Base-by-base conservation (phyloP, 164 flowering plant genomes). In the Annona cherimola region DNA sequence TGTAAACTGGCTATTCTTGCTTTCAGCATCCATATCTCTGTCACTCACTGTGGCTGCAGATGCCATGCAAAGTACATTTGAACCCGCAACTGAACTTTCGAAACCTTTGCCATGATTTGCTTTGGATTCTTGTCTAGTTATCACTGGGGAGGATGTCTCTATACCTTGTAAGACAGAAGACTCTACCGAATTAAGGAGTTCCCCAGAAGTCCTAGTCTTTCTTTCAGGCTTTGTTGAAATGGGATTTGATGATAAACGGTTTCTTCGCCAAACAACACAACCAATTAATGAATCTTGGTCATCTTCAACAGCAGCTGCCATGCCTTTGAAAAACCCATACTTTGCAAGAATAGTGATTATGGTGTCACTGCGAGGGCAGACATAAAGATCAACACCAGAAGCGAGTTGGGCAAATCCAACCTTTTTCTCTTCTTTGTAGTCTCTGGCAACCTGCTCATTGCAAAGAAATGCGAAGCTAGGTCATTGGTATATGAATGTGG, bases 291-390 rank as follows among this genome's bases (percentile, higher is more conserved):
- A 80, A 59, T 83, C 83, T 39, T 74, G 78, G 45, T 81, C 73
- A 62, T 81, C 91, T 74, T 81, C 82, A 45, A 81, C 72, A 72
- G 84, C 85, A 72, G 84, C 85, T 16, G 80, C 78, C 86, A 77
- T 82, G 61, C 88, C 91, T 79, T 86, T 86, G 74, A 84, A 84
- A 78, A 80, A 87, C n/a, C 89, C 91, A 76, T 86, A 71, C 76
- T 86, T 87, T 60, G 86, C 86, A 40, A 88, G 88, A 46, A 84
- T 81, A 55, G 87, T 86, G 72, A 83, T 82, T 67, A 86, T 83
- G 67, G 82, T 61, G 54, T 86, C 82, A 68, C 83, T 82, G 61
- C 81, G 84, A 64, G 91, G 91, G 70, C 89, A 88, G 63, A 88
- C 77, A 72, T 88, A 88, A 68, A 84, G 65, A 77, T 83, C 88